Evolutionary conservation across 2,329 filamentous ascomycete genomes (phyloP).

Genomic region (Ophiostoma pallidulum): DNA sequence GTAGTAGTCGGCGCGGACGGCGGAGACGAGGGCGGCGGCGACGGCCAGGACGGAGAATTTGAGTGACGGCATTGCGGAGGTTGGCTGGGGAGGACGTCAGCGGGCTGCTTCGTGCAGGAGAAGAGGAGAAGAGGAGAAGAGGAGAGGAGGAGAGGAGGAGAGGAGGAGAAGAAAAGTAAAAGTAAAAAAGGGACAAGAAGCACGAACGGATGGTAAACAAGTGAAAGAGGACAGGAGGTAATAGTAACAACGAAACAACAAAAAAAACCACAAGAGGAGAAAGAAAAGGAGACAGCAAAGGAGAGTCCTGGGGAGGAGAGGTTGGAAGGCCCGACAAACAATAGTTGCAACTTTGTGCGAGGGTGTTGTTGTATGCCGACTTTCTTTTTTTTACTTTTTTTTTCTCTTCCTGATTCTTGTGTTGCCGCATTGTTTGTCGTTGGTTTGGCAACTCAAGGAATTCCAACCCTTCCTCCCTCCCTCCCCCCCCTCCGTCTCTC

Average conservation of each 20-base stretch:
- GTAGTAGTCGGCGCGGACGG: conserved; percentile 46
- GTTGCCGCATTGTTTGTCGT: not conserved
- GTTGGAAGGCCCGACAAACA: no score
- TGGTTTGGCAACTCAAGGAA: no score
- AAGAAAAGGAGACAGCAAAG: no score
- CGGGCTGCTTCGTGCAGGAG: not conserved
- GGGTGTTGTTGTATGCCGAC: no score
- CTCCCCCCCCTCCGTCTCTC: no score
- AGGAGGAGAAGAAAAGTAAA: not conserved
- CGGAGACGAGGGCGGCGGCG: conserved; percentile 41
- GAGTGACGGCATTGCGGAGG: conserved; percentile 48
- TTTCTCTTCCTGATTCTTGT: not conserved
- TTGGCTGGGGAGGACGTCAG: not conserved
- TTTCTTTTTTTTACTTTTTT: not conserved
- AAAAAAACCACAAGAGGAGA: no score
- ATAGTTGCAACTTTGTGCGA: no score
- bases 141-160: not conserved
- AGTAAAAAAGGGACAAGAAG: not conserved
- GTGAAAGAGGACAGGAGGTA: no score
- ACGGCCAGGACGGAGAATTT: conserved; percentile 44
- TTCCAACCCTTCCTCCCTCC: no score
- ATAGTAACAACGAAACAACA: no score
- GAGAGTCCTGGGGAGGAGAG: no score
- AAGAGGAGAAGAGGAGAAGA: not conserved
- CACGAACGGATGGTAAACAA: not conserved